Base-by-base conservation (phyloP, 148 eudicot genomes). In the Vaccinium myrtillus region DNA sequence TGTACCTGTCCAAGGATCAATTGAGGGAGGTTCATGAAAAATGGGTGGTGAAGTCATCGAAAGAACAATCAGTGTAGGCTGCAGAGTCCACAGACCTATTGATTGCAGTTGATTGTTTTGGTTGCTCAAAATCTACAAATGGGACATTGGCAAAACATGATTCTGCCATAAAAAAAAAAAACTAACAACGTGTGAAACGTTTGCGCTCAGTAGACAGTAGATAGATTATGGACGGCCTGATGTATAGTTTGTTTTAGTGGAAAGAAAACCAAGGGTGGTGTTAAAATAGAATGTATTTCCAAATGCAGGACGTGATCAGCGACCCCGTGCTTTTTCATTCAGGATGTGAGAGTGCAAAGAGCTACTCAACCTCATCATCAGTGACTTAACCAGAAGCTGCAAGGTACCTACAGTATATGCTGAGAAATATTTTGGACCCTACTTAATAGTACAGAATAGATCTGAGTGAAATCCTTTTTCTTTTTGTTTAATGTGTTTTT, bases 301-400 rank as follows among this genome's bases (percentile, higher is more conserved):
- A 74, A 77, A 56, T 78, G 87, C 77, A 91, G 91, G 87, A 83
- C 30, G 79, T 39, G 73, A 50, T 86, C 59, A 91, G 93, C 79
- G 88, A 91, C 75, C 85, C 90, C 51, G 46, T 69, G 49, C 18
- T 61, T 15, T 84, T 74, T 61, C 82, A 80, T 78, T 91, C 91
- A 54, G 87, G 81, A 48, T 50, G 80, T 39, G 82, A 85, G 80
- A 90, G 92, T 86, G 73, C 89, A 67, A 86, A 82, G 48, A 61
- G 85, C 73, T 85, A 67, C 18, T 90, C 90, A 50, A 56, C 78
- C 23, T 79, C 87, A 46, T 61, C 87, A 46, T 80, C 89, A 36
- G 55, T 80, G 51, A 85, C 63, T 23, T 65, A 65, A 65, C 15
- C 71, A 63, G 81, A 84, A 30, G 63, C 48, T 70, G 50, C 74